Evolutionary conservation across 208 protist genomes (phyloP).

Genomic region (Trypanosoma mega): DNA sequence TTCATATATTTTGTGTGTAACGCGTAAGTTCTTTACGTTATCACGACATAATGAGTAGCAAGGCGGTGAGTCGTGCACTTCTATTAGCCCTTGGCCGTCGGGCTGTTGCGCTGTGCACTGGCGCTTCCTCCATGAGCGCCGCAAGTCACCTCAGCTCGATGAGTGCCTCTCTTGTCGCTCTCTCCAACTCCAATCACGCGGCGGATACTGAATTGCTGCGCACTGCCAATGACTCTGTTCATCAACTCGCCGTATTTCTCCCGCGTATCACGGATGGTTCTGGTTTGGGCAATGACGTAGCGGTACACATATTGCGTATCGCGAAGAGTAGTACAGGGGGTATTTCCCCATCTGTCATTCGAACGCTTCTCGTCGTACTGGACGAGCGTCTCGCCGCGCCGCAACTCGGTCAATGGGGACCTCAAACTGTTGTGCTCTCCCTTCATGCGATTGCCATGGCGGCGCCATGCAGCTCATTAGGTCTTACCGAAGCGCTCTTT

Average conservation of each 20-base stretch:
- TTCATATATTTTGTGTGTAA: too few relatives aligned
- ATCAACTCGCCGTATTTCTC: constrained; percentile 24
- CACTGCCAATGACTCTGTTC: constrained; percentile 13
- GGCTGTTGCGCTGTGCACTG: background rate
- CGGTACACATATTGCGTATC: constrained; percentile 34
- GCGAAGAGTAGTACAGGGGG: constrained; percentile 15
- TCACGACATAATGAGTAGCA: too few relatives aligned
- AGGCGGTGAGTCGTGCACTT: too few relatives aligned
- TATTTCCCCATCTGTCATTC: constrained; percentile 30
- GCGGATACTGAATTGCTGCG: constrained; percentile 4
- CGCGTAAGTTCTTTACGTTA: too few relatives aligned
- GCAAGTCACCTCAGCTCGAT: constrained; percentile 15
- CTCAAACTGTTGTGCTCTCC: constrained; percentile 38
- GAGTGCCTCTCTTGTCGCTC: constrained; percentile 17
- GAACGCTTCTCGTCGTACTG: constrained; percentile 31
- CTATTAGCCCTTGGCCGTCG: too few relatives aligned
- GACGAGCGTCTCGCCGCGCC: constrained; percentile 33
- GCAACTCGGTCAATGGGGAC: constrained; percentile 43
- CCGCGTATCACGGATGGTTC: constrained; percentile 22
- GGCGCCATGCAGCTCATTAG: constrained; percentile 17
- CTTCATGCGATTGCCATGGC: constrained; percentile 56
- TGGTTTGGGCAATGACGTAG: constrained; percentile 30
- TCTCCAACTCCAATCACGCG: constrained; percentile 8
- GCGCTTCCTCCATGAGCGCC: background rate
- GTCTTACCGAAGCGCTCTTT: constrained; percentile 41